Base-by-base conservation (phyloP, 2,329 filamentous ascomycete genomes). In the Furcasterigmium sp. region DNA sequence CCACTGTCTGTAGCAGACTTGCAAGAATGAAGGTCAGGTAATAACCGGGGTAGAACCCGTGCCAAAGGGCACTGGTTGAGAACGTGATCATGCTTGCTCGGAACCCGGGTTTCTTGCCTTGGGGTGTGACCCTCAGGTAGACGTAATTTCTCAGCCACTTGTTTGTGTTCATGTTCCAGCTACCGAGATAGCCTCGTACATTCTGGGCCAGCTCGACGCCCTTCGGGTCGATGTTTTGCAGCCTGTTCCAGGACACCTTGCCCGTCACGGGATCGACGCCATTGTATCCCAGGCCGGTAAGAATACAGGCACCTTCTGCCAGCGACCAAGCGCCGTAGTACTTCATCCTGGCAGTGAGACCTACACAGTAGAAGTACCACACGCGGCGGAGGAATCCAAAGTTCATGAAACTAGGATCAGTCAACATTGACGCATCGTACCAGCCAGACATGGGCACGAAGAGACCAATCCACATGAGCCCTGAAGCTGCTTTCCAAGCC, bases 141-240 rank as follows among this genome's bases (percentile, higher is more conserved):
- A 98, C 76, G 59, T 96, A 98, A 64, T 97, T 95, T 37, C 91
- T 81, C 48, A 98, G 71, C 93, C 93, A 98, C 56, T 88, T 82
- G 63, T 96, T 98, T 11, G 93, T 98, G 65, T 97, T 97, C 70
- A 96, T 95, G 64, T 98, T 98, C 93, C 93, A 98, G 56, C 82
- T 86, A 39, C 84, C 91, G 3, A 98, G 76, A 56, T 93, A 97
- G 2, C 81, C 90, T 42, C 91, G 83, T n/a, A 87, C 87, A 61
- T 97, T 98, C 65, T 96, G 91, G 1, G 91, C 93, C 1, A 81
- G 75, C 67, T 98, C 93, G 21, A 98, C 87, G 3, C 79, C 81
- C 75, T 82, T 84, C 0, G 93, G 86, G 52, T 87, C 82, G 53
- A 98, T 88, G 58, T 98, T 98, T 54, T 88, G 85, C 15, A 97